Evolutionary conservation across 202 grass and related monocot genomes (phyloP).

Genomic region (Schoenoplectus tabernaemontani): DNA sequence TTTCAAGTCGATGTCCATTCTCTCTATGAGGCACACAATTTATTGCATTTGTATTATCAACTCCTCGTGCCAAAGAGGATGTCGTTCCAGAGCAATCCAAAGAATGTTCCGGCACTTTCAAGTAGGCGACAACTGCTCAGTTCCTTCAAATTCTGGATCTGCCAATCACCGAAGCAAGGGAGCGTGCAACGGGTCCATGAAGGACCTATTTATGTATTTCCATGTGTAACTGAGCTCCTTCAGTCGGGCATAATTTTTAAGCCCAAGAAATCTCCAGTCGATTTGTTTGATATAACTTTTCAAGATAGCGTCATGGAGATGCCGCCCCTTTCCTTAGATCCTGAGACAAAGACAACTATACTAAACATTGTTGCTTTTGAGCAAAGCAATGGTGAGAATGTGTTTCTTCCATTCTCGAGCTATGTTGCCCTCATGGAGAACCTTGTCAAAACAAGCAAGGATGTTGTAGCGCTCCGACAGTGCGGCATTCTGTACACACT

Average conservation of each 20-base stretch:
- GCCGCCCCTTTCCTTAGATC: not conserved
- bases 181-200: not conserved
- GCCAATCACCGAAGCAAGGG: not conserved
- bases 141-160: not conserved
- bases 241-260: not conserved
- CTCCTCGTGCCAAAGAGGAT: not conserved
- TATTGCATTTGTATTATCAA: not conserved
- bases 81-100: not conserved
- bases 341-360: not conserved
- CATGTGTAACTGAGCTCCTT: constrained; percentile 3
- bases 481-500: not conserved
- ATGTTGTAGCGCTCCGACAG: not conserved
- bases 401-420: not conserved
- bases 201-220: not conserved
- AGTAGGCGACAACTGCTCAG: not conserved
- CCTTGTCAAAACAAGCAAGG: constrained; percentile 14
- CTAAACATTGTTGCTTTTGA: constrained; percentile 1
- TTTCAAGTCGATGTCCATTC: not conserved
- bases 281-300: not conserved
- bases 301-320: not conserved
- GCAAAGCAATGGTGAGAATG: not conserved
- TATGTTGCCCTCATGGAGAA: constrained; percentile 7
- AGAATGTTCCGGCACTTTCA: not conserved
- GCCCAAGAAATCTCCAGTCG: not conserved
- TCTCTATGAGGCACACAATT: not conserved